Conservation (phyloP, 352 stramenopile genomes). For the Aphanomyces stellatus region DNA sequence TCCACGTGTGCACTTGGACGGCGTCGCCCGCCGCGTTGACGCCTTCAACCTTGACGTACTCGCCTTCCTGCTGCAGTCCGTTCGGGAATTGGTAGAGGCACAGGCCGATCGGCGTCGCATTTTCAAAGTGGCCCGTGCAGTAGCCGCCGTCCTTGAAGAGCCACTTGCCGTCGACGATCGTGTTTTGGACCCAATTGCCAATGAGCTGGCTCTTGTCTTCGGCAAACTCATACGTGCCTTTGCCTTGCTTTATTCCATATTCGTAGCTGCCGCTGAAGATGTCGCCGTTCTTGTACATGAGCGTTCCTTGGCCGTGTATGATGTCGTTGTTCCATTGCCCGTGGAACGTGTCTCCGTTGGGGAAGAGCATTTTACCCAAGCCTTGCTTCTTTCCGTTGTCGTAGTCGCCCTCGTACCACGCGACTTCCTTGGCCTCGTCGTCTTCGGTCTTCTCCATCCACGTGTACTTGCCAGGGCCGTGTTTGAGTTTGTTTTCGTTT, state of each 20-base stretch:
- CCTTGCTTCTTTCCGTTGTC: slow-evolving; percentile 75
- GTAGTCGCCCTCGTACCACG: slow-evolving; percentile 83
- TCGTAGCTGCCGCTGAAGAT: slow-evolving; percentile 86
- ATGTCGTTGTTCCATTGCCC: slow-evolving; percentile 80
- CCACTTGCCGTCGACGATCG: slow-evolving; percentile 86
- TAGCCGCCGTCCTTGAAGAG: slow-evolving; percentile 83
- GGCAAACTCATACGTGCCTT: slow-evolving; percentile 86
- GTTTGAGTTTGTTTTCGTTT: slow-evolving; percentile 65
- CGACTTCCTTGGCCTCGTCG: slow-evolving; percentile 65
- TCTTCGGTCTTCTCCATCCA: slow-evolving; percentile 70
- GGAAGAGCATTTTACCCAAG: slow-evolving; percentile 87
- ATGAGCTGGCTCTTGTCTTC: slow-evolving; percentile 75
- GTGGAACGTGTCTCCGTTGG: slow-evolving; percentile 84
- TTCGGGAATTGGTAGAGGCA: slow-evolving; percentile 83
- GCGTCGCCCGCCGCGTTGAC: slow-evolving; percentile 47
- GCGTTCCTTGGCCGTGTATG: slow-evolving; percentile 87
- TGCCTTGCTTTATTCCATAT: slow-evolving; percentile 67
- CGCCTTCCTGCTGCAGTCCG: slow-evolving; percentile 77
- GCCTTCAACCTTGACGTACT: slow-evolving; percentile 56
- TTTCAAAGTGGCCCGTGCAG: slow-evolving; percentile 78
- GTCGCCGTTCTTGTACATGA: slow-evolving; percentile 86
- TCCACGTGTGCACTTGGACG: slow-evolving; percentile 49
- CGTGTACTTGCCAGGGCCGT: slow-evolving; percentile 81
- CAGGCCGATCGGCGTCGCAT: slow-evolving; percentile 76
- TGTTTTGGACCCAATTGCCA: slow-evolving; percentile 78